A percentile compares a stretch with the other conserved stretches of the same genome.
Conservation (phyloP, 179 eudicot genomes). For the Carnegiea gigantea region DNA sequence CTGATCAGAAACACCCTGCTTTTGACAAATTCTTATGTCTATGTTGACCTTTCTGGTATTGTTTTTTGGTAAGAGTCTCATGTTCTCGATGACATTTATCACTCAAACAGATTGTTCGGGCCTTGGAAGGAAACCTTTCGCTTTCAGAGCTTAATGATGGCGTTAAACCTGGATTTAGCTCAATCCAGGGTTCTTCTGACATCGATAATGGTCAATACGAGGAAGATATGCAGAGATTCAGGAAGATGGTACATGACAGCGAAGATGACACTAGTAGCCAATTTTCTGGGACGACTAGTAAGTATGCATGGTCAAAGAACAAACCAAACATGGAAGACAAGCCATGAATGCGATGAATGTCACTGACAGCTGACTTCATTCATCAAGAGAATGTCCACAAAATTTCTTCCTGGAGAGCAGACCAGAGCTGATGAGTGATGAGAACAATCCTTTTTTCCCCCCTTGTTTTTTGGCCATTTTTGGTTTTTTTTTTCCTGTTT, state of each 20-base stretch:
- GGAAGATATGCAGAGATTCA: slow-evolving; percentile 64
- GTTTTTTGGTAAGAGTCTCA: neutral
- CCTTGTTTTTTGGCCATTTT: neutral
- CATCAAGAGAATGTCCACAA: neutral
- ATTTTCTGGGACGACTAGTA: slow-evolving; percentile 56
- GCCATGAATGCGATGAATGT: neutral
- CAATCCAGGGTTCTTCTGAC: slow-evolving; percentile 58
- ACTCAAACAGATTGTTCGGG: slow-evolving; percentile 69
- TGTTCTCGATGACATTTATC: neutral
- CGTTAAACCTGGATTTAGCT: slow-evolving; percentile 68
- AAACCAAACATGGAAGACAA: neutral
- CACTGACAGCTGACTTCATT: neutral
- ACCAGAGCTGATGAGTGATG: neutral
- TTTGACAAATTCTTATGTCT: neutral
- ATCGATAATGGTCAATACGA: slow-evolving; percentile 54
- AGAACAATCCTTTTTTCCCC: neutral
- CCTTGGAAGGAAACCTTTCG: slow-evolving; percentile 76
- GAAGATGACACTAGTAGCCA: slow-evolving; percentile 55
- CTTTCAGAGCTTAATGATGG: slow-evolving; percentile 74
- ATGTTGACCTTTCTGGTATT: neutral
- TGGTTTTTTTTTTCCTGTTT: neutral
- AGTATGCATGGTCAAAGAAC: slow-evolving; percentile 24
- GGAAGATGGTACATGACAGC: slow-evolving; percentile 55
- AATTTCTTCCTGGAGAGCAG: neutral
- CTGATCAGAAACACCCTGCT: neutral